phyloP scores from a whole-genome alignment of 225 moss, liverwort and hornwort genomes.

The Physcomitrium patens region DNA sequence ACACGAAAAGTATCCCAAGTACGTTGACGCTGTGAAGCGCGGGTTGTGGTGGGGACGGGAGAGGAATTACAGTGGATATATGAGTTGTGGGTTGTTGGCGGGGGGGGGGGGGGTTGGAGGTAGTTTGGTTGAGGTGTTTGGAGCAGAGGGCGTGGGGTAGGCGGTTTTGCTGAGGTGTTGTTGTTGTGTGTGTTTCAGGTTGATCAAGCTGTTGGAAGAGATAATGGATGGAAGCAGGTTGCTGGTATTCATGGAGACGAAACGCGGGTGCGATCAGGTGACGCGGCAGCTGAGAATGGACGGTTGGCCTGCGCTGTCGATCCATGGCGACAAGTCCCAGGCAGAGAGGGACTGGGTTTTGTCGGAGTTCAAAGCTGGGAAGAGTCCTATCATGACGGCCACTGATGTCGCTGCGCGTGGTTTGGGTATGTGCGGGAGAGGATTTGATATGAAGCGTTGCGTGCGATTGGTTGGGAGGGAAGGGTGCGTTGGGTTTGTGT shows the following conservation, averaged over 20 bases:
- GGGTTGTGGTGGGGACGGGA: too few relatives aligned
- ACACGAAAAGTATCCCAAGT: slow-evolving; percentile 92
- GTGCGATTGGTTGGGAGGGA: slow-evolving; percentile 26
- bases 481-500: neutral
- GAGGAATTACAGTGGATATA: too few relatives aligned
- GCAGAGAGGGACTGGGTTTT: slow-evolving; percentile 96
- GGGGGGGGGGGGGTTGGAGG: too few relatives aligned
- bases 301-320: slow-evolving; percentile 95
- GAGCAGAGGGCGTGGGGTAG: too few relatives aligned
- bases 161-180: neutral
- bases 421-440: slow-evolving; percentile 90
- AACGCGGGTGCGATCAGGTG: slow-evolving; percentile 95
- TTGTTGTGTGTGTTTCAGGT: slow-evolving; percentile 43
- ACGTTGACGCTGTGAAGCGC: slow-evolving; percentile 4
- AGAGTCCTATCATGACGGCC: slow-evolving; percentile 97
- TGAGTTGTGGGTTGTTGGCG: too few relatives aligned
- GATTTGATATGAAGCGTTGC: slow-evolving; percentile 24
- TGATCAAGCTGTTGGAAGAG: slow-evolving; percentile 89
- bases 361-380: slow-evolving; percentile 95
- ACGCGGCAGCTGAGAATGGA: slow-evolving; percentile 89
- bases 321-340: slow-evolving; percentile 96
- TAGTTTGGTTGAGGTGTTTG: too few relatives aligned
- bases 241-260: slow-evolving; percentile 94
- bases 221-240: slow-evolving; percentile 96
- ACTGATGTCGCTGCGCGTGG: slow-evolving; percentile 98